Evolutionary conservation across 257 asterid species (phyloP), one percentile per base, ranked within the genome.

Genomic region (Osmanthus fragrans): DNA sequence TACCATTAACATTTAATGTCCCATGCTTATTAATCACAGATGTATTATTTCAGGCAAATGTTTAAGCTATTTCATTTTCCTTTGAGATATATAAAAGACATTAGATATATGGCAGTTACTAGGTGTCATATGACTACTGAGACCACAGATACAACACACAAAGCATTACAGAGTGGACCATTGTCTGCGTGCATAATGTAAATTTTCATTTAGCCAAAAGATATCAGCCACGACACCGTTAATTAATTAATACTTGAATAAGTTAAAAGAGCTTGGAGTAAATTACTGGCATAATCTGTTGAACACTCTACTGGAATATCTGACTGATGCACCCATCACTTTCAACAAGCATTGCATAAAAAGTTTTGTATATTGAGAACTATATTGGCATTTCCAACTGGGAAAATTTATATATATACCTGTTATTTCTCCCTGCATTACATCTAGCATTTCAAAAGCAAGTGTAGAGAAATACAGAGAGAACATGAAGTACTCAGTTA

Each of bases 401-500:
- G 23, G 9, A 51, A 18, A 51, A 18, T 51, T 51, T 51, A 51
- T 51, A 51, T 0, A 25, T 25, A 25, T 25, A 51, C 63, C 10
- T 51, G 18, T 51, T 51, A 16, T 51, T 5, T 51, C 23, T 51
- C 63, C 25, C 3, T 19, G 63, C 25, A 51, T 16, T 51, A 25
- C 63, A 5, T 18, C 63, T 19, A 51, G 25, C 25, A 51, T 51
- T 51, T 51, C 8, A 51, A 19, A 15, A 51, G 9, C 63, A 18
- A 51, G 63, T 16, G 13, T 16, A 72, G 54, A 47, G 64, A 33
- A 58, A 16, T 0, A 42, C 0, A 58, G 5, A 70, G 12, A 8
- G 34, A 78, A 66, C 54, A 82, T 79, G 86, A 76, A 27, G 27
- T 16, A 25, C 74, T 58, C 10, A 51, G 5, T 76, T 47, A 76